Evolutionary conservation across 2,329 filamentous ascomycete species (phyloP), one percentile per base, ranked within the genome.

Genomic region (Nannizziopsis arthrosporioides): DNA sequence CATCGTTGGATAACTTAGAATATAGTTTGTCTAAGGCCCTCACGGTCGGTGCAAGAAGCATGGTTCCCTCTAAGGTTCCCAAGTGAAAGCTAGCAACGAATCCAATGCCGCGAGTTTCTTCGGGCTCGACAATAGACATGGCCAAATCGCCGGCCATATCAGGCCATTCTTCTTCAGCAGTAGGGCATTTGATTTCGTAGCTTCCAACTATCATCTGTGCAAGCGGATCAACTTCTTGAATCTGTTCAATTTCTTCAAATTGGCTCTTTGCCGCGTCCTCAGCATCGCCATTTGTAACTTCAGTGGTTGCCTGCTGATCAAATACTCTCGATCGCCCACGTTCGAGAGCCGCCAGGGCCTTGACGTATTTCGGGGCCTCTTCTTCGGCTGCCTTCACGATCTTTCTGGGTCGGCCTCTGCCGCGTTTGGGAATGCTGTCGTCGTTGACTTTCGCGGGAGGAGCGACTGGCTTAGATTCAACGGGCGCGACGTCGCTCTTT

Each of bases 61-160:
- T 55, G 5, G 52, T 54, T 3, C 54, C 54, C 41, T 55, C 52
- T n/a, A 55, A 8, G 10, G 54, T 47, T 5, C 53, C 53, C 31
- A 55, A 17, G 39, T 54, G 47, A 22, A 54, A 55, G 9, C 50
- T 41, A 9, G 52, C 54, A 45, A 54, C 32, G 8, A 50, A 46
- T 5, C 50, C 50, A 7, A 19, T 18, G 8, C 43, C 36, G 5
- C 30, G 17, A 5, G 48, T 44, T 2, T 46, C 30, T 27, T 48
- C 44, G 1, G 47, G 10, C 37, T 42, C 45, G 3, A 41, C 47
- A 36, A 55, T 53, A 2, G 47, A 44, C 46, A 55, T 35, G 12
- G 51, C 47, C 54, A 55, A 51, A n/a, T 47, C 36, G 1, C 48
- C 44, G 9, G 47, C 50, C 7, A 50, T 12, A 30, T 54, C 38